Base-by-base conservation (phyloP, 73 alveolate species). In the Stentor coeruleus region DNA sequence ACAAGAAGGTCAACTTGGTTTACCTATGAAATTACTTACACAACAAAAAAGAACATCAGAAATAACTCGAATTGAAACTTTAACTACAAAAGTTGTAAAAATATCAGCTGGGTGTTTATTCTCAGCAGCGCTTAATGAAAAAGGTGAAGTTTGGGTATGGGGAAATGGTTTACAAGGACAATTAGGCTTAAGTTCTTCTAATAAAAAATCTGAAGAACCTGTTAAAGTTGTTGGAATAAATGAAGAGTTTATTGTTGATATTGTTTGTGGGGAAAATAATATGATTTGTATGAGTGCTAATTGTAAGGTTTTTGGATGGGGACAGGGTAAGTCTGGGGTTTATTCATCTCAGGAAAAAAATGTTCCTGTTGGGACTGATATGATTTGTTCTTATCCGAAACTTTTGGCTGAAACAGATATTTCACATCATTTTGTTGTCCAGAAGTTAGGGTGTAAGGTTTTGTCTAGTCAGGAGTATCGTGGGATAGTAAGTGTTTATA, bases 271-370 rank as follows among this genome's bases (percentile, higher is more conserved):
- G 35, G 97, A 93, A 49, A 88, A 95, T n/a, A 91, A 87, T 86
- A 90, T 91, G 79, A 59, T 91, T 57, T 96, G 94, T 39, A 58
- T 90, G 59, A 40, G 84, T 75, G 91, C 84, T 1, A 85, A 83
- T 73, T 93, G 95, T 31, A 87, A 95, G 80, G 81, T 74, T 38
- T 95, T 81, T 86, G 94, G 93, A 30, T 95, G 99, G 99, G 99
- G 99, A 11, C 87, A 88, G 76, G 99, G 99, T 0, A 74, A 82
- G 1, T 37, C 92, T 75, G 83, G 83, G 1, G 38, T 39, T 15
- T 75, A 37, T 75, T 40, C 59, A 0, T 75, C 36, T 2, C 36
- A n/a, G 15, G 72, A 75, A 75, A 20, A 31, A 37, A 14, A 31
- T 14, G 26, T 38, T 2, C 28, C 59, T 26, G 84, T 39, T 39